phyloP scores from a whole-genome alignment of 179 eudicot genomes.

The Camellia oleifera region DNA sequence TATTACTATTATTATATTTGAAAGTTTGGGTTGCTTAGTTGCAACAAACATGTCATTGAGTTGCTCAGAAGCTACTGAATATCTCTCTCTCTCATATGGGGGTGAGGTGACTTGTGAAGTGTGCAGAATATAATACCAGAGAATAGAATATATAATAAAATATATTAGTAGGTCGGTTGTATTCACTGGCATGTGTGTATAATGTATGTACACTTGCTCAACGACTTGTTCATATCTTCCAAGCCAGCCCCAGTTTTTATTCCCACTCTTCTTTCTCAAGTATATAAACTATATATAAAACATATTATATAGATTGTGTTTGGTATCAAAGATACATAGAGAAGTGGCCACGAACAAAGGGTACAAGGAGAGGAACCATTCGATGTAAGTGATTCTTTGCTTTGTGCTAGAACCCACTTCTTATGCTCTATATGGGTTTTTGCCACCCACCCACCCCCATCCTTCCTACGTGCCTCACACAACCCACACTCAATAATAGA shows the following conservation, averaged over 20 bases:
- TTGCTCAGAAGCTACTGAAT: slow-evolving; percentile 12
- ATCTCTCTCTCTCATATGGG: not conserved
- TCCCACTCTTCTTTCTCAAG: not conserved
- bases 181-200: not conserved
- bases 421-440: not conserved
- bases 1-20: not conserved
- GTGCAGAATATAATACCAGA: not conserved
- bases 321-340: not conserved
- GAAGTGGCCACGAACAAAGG: slow-evolving; percentile 7
- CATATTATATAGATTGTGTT: not conserved
- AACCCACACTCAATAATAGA: slow-evolving; percentile 9
- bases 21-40: slow-evolving; percentile 14
- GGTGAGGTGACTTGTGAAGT: not conserved
- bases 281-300: not conserved
- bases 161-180: not conserved
- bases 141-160: not conserved
- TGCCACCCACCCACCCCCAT: not conserved
- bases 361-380: slow-evolving; percentile 8
- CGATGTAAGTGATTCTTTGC: slow-evolving; percentile 10
- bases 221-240: slow-evolving; percentile 6
- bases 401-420: not conserved
- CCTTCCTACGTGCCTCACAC: slow-evolving; percentile 15
- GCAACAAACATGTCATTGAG: slow-evolving; percentile 20
- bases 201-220: not conserved
- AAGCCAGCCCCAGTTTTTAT: not conserved